Evolutionary conservation across 495 filamentous ascomycete genomes (phyloP).

Genomic region (Hyphodiscus hymeniophilus): DNA sequence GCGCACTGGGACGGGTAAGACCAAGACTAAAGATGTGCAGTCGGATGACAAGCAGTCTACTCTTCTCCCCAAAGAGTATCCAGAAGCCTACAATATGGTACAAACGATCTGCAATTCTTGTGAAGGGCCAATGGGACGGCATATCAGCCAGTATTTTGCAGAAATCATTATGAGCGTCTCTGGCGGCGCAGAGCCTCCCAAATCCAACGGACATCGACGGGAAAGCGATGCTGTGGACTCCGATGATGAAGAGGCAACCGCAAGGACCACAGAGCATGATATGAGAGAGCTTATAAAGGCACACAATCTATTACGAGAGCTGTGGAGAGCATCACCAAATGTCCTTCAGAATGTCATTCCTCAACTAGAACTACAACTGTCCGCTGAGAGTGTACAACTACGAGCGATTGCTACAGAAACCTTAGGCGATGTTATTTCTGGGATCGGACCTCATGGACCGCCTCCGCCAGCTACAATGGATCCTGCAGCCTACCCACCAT

Average conservation of each 20-base stretch:
- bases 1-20: slow-evolving; percentile 49
- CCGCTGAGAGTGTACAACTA: slow-evolving; percentile 79
- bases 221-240: slow-evolving; percentile 47
- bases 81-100: slow-evolving; percentile 91
- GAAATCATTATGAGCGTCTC: slow-evolving; percentile 90
- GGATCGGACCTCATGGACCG: slow-evolving; percentile 82
- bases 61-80: slow-evolving; percentile 72
- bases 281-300: slow-evolving; percentile 82
- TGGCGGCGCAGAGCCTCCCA: slow-evolving; percentile 27
- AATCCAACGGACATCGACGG: slow-evolving; percentile 40
- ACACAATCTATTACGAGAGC: slow-evolving; percentile 78
- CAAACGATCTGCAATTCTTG: slow-evolving; percentile 87
- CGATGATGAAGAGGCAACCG: slow-evolving; percentile 57
- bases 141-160: slow-evolving; percentile 94
- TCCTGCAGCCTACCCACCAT: slow-evolving; percentile 70
- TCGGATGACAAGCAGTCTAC: slow-evolving; percentile 67
- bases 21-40: slow-evolving; percentile 46
- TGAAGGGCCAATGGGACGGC: slow-evolving; percentile 86
- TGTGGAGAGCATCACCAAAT: slow-evolving; percentile 86
- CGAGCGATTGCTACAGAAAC: slow-evolving; percentile 86
- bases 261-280: slow-evolving; percentile 69
- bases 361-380: slow-evolving; percentile 86
- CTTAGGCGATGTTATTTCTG: slow-evolving; percentile 85
- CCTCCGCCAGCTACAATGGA: slow-evolving; percentile 66
- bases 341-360: slow-evolving; percentile 91